These are phyloP conservation scores for Colletotrichum agaves DNA, from an alignment of 2,329 filamentous ascomycete species.

Conservation along the genomic window DNA sequence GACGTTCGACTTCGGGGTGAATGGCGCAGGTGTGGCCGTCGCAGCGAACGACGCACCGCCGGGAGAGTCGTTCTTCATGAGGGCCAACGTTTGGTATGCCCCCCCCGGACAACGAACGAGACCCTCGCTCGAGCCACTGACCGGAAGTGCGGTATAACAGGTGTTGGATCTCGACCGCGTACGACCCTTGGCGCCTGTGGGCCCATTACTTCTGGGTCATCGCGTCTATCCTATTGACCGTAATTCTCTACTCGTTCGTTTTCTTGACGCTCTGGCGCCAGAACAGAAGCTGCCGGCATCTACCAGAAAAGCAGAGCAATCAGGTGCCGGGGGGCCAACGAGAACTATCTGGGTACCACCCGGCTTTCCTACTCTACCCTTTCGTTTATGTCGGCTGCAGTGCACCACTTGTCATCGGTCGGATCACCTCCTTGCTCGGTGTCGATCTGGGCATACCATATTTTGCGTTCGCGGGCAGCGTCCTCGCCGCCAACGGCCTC, in stretches of 20 bases:
- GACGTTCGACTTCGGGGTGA: constrained; percentile 51
- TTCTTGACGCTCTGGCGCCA: constrained; percentile 48
- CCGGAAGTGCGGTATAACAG: constrained; percentile 36
- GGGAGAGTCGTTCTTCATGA: constrained; percentile 27
- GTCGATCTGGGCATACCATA: constrained; percentile 56
- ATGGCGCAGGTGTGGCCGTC: constrained; percentile 10
- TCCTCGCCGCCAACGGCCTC: constrained; percentile 61
- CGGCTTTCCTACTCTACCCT: constrained; percentile 68
- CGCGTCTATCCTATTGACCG: constrained; percentile 50
- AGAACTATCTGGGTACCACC: constrained; percentile 23
- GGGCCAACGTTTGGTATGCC: constrained; percentile 30
- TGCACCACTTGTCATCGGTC: constrained; percentile 66
- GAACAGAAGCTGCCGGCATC: constrained; percentile 27
- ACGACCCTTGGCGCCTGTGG: constrained; percentile 63
- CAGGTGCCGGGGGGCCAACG: background rate
- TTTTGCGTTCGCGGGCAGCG: constrained; percentile 61
- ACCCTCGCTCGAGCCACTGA: background rate
- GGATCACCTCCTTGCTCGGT: constrained; percentile 67
- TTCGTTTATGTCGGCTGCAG: constrained; percentile 72
- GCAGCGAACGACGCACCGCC: background rate
- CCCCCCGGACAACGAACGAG: too few species aligned
- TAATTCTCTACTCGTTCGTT: constrained; percentile 52
- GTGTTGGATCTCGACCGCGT: constrained; percentile 71
- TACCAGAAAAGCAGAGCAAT: constrained; percentile 2
- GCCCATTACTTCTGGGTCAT: constrained; percentile 74